Conservation (phyloP, 2,329 filamentous ascomycete species). For the Chlorencoelia australis region DNA sequence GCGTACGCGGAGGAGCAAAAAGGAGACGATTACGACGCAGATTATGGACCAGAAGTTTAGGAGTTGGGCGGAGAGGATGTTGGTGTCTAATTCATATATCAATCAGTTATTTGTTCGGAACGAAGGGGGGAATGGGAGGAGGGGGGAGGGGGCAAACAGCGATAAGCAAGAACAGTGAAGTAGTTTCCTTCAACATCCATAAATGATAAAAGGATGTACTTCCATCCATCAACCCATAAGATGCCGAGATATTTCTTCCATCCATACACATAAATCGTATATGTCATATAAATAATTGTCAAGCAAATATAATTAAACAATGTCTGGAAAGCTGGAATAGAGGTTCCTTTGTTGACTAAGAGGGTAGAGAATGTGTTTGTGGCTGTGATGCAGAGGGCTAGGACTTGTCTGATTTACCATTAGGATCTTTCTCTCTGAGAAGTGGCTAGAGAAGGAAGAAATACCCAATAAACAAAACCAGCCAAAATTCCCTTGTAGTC, state of each 20-base stretch:
- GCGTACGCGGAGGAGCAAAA: constrained; percentile 72
- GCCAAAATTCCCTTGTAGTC: constrained; percentile 77
- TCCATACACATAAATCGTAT: constrained; percentile 73
- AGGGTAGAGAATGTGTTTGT: constrained; percentile 86
- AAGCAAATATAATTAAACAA: constrained; percentile 91
- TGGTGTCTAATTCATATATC: too few relatives aligned
- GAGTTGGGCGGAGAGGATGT: constrained; percentile 82
- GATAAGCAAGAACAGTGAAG: constrained; percentile 91
- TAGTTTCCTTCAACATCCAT: constrained; percentile 96
- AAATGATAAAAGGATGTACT: constrained; percentile 86
- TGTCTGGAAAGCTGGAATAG: constrained; percentile 89
- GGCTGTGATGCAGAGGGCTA: constrained; percentile 80
- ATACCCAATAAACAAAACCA: constrained; percentile 65
- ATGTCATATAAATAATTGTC: constrained; percentile 68
- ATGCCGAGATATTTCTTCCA: constrained; percentile 57
- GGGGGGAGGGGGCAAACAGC: constrained; percentile 29
- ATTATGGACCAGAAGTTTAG: constrained; percentile 99
- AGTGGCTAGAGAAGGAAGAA: constrained; percentile 19
- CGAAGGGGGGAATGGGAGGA: neutral
- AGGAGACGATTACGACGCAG: constrained; percentile 77
- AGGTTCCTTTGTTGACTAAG: constrained; percentile 56
- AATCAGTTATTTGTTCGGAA: constrained; percentile 35
- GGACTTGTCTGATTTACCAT: constrained; percentile 48
- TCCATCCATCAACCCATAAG: constrained; percentile 69
- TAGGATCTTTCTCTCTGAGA: neutral